These are phyloP conservation scores for Hericium coralloides DNA, from an alignment of 768 basidiomycete species.

Conservation along the genomic window DNA sequence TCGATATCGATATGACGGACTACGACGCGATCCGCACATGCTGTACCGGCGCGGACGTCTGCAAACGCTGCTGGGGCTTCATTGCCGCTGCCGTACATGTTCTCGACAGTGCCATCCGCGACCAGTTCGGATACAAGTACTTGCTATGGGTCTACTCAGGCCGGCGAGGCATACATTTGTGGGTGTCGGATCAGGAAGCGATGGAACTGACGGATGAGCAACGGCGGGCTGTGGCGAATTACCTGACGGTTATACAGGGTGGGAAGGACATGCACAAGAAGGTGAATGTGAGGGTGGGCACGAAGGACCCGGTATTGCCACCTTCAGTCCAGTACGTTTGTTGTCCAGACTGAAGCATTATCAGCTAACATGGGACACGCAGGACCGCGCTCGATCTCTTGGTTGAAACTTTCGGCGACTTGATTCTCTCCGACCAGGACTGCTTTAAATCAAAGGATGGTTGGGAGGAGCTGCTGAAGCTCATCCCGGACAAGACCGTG, in stretches of 20 bases:
- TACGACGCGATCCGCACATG: constrained; percentile 95
- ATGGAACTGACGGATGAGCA: constrained; percentile 89
- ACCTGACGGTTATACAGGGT: constrained; percentile 75
- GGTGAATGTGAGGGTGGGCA: constrained; percentile 55
- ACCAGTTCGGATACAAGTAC: constrained; percentile 86
- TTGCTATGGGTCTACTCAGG: constrained; percentile 99
- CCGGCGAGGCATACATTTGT: constrained; percentile 95
- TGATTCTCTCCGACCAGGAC: constrained; percentile 79
- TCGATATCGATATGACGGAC: constrained; percentile 99
- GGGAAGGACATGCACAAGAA: constrained; percentile 77
- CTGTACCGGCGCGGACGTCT: constrained; percentile 86
- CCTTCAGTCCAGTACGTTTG: constrained; percentile 55
- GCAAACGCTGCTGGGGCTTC: constrained; percentile 89
- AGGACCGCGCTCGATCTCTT: constrained; percentile 37
- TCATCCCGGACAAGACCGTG: constrained; percentile 58
- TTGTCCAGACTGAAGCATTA: not conserved
- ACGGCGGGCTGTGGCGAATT: constrained; percentile 78
- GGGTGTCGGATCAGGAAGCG: constrained; percentile 88
- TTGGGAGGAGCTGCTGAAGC: constrained; percentile 63
- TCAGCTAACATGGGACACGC: not conserved
- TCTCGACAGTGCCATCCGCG: constrained; percentile 66
- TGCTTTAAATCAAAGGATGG: constrained; percentile 65
- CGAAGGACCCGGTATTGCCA: constrained; percentile 39
- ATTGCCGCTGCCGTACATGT: constrained; percentile 89
- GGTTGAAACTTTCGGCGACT: constrained; percentile 44